These are phyloP conservation scores for Fistulifera pelliculosa DNA, from an alignment of 108 stramenopile species.

Conservation along the genomic window DNA sequence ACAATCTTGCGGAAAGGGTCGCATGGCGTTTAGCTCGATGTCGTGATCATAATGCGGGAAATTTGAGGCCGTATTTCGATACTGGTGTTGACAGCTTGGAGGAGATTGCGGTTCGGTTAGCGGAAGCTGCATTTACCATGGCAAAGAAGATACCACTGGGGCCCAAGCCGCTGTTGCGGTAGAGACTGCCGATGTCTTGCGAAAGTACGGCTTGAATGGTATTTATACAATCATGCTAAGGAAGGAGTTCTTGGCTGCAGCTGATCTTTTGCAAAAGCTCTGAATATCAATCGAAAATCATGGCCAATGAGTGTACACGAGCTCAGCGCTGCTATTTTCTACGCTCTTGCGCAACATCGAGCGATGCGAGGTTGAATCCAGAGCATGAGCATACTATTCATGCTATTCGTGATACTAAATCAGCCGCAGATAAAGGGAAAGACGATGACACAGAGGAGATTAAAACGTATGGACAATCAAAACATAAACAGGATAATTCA, in stretches of 20 bases:
- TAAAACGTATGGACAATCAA: not conserved
- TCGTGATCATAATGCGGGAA: constrained; percentile 46
- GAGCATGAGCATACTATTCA: constrained; percentile 80
- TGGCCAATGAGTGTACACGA: constrained; percentile 91
- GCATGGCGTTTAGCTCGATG: constrained; percentile 76
- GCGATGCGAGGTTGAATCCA: constrained; percentile 76
- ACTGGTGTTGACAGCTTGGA: constrained; percentile 70
- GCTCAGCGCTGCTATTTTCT: constrained; percentile 93
- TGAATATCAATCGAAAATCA: constrained; percentile 74
- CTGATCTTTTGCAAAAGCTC: constrained; percentile 73
- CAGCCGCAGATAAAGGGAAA: no score
- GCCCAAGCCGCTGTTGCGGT: constrained; percentile 83
- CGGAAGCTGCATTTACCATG: constrained; percentile 58
- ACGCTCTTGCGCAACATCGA: constrained; percentile 86
- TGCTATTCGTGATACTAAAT: constrained; percentile 17
- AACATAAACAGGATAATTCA: no score
- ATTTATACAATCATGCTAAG: constrained; percentile 85
- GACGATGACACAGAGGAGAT: constrained; percentile 4
- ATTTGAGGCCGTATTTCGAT: constrained; percentile 77
- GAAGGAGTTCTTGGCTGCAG: constrained; percentile 89
- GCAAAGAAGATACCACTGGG: constrained; percentile 71
- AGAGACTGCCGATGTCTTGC: constrained; percentile 87
- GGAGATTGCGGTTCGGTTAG: constrained; percentile 58
- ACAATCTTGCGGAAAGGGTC: constrained; percentile 79
- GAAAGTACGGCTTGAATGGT: constrained; percentile 87